Percentiles rank a stretch among this genome's conserved stretches.
Evolutionary conservation across 352 stramenopile genomes (phyloP).

Genomic region (Sclerospora graminicola): DNA sequence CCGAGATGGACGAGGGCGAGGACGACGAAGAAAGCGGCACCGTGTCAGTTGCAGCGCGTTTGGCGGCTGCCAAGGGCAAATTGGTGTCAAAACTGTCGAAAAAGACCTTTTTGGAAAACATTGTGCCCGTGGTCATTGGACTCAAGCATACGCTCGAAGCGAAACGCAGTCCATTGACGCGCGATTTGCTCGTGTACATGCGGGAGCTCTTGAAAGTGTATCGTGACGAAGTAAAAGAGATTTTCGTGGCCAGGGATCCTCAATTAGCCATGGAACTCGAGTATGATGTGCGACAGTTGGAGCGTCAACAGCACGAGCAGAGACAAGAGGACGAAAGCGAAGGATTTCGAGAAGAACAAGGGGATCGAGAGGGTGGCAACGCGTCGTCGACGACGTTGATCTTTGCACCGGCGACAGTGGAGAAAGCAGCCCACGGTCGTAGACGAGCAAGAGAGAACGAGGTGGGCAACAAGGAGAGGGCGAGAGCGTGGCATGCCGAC

Average conservation of each 20-base stretch:
- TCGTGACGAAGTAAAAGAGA: conserved; percentile 89
- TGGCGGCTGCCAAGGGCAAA: conserved; percentile 87
- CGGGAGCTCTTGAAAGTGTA: conserved; percentile 90
- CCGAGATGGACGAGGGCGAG: conserved; percentile 38
- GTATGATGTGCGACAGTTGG: conserved; percentile 87
- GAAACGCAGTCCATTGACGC: conserved; percentile 89
- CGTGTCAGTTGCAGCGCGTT: conserved; percentile 33
- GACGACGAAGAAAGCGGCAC: conserved; percentile 64
- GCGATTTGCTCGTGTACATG: conserved; percentile 92
- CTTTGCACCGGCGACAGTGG: no score
- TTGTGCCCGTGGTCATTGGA: conserved; percentile 93
- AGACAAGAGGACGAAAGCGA: no score
- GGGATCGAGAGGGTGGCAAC: no score
- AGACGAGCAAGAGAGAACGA: no score
- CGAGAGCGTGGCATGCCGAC: no score
- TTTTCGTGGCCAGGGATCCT: conserved; percentile 85
- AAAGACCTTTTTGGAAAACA: conserved; percentile 96
- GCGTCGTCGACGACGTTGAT: no score
- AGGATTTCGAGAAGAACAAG: no score
- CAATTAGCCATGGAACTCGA: conserved; percentile 93
- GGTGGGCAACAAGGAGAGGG: no score
- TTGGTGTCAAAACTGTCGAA: conserved; percentile 93
- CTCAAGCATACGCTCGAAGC: conserved; percentile 92
- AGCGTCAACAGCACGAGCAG: conserved; percentile 53
- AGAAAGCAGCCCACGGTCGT: no score